These are phyloP conservation scores for Cercospora sesami DNA, from an alignment of 2,329 filamentous ascomycete species.

Conservation along the genomic window DNA sequence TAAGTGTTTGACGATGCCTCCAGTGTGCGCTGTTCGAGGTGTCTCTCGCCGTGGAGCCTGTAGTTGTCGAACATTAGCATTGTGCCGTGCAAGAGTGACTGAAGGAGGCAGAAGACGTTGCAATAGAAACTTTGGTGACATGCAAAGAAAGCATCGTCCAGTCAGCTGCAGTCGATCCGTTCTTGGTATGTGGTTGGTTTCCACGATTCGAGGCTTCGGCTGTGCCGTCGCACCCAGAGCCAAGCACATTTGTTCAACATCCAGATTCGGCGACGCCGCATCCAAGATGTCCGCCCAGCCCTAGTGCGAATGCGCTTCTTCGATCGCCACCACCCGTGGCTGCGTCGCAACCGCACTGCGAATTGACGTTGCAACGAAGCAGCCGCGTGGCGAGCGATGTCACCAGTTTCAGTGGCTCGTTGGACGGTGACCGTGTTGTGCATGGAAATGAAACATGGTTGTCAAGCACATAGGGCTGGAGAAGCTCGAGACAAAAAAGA, in stretches of 20 bases:
- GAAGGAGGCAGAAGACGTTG: constrained; percentile 2
- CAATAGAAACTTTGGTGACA: constrained; percentile 5
- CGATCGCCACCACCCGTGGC: background rate
- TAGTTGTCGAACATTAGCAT: constrained; percentile 23
- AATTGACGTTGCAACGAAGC: background rate
- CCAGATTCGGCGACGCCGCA: constrained; percentile 11
- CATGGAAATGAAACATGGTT: background rate
- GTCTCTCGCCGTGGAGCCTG: constrained; percentile 60
- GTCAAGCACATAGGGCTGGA: constrained; percentile 4
- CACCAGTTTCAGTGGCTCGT: background rate
- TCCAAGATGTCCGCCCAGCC: background rate
- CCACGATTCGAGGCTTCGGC: constrained; percentile 19
- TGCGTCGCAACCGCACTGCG: background rate
- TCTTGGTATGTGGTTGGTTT: constrained; percentile 12
- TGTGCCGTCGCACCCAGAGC: constrained; percentile 22
- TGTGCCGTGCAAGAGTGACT: background rate
- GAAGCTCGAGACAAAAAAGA: constrained; percentile 1
- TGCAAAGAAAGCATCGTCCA: constrained; percentile 5
- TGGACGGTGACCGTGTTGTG: background rate
- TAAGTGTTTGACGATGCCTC: constrained; percentile 62
- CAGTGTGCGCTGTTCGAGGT: constrained; percentile 59
- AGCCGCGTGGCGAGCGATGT: background rate
- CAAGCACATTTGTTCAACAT: constrained; percentile 15
- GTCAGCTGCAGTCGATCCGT: constrained; percentile 13
- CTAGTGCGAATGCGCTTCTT: background rate